A percentile compares a stretch with the other conserved stretches of the same genome.
Conservation (phyloP, 2,329 filamentous ascomycete species). For the Ophiostoma tasmaniense region DNA sequence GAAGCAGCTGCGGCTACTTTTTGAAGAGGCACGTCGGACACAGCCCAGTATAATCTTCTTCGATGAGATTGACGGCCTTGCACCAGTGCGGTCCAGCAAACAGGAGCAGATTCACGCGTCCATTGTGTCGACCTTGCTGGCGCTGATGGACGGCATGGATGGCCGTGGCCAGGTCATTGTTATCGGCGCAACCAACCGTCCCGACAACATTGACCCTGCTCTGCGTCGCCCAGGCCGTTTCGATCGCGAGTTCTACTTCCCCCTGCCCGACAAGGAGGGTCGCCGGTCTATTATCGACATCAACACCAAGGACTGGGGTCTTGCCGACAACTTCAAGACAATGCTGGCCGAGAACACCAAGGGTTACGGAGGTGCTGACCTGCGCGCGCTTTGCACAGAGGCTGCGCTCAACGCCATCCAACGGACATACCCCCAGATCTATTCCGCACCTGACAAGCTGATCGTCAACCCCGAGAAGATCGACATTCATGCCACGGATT, state of each 20-base stretch:
- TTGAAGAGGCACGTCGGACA: constrained; percentile 89
- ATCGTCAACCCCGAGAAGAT: constrained; percentile 80
- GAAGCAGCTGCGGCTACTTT: constrained; percentile 83
- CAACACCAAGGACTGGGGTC: constrained; percentile 87
- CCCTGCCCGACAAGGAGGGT: constrained; percentile 71
- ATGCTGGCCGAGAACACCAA: constrained; percentile 83
- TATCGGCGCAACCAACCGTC: constrained; percentile 95
- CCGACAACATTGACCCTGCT: constrained; percentile 94
- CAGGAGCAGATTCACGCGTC: constrained; percentile 98
- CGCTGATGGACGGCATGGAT: constrained; percentile 96
- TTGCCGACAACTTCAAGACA: constrained; percentile 70
- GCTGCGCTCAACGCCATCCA: constrained; percentile 93
- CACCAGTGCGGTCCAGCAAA: constrained; percentile 92
- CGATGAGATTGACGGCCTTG: constrained; percentile 94
- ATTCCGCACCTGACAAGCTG: constrained; percentile 80
- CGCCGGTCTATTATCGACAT: constrained; percentile 87
- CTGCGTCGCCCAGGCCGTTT: constrained; percentile 88
- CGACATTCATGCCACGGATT: constrained; percentile 82
- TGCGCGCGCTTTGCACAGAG: constrained; percentile 90
- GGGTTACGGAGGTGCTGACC: constrained; percentile 85
- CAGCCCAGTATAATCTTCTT: constrained; percentile 99
- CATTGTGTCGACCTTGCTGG: constrained; percentile 89
- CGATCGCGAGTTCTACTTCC: constrained; percentile 97
- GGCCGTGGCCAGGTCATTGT: constrained; percentile 97
- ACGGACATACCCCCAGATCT: constrained; percentile 92